Evolutionary conservation across 352 stramenopile species (phyloP).

Genomic region (Globisporangium sylvaticum): DNA sequence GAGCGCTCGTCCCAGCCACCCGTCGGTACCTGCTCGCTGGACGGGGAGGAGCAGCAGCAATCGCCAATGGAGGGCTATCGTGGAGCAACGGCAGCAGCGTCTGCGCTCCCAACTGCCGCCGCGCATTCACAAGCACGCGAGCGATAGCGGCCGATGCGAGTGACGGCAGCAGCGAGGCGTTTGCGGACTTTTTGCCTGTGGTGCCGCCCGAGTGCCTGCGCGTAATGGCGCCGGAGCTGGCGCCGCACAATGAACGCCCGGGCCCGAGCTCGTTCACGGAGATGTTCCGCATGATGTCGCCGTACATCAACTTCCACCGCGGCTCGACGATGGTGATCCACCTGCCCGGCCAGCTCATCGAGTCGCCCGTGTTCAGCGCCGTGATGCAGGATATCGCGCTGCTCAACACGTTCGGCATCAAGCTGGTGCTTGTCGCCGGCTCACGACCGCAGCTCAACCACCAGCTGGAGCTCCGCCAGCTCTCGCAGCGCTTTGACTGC

Average conservation of each 20-base stretch:
- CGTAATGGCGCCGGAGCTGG: slow-evolving; percentile 35
- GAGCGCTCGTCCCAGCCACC: slow-evolving; percentile 6
- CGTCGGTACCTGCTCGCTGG: slow-evolving; percentile 2
- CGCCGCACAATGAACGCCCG: slow-evolving; percentile 20
- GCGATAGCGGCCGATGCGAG: neutral
- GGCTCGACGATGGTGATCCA: slow-evolving; percentile 95
- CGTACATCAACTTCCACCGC: slow-evolving; percentile 97
- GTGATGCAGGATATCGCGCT: slow-evolving; percentile 96
- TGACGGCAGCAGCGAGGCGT: slow-evolving; percentile 9
- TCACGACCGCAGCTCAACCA: slow-evolving; percentile 93
- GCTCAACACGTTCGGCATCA: slow-evolving; percentile 94
- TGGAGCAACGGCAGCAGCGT: neutral
- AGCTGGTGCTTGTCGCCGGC: slow-evolving; percentile 93
- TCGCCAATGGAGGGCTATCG: neutral
- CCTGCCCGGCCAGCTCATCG: slow-evolving; percentile 92
- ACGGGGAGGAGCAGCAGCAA: neutral
- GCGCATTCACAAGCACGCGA: slow-evolving; percentile 5
- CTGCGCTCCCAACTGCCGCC: no score
- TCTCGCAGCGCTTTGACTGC: slow-evolving; percentile 73
- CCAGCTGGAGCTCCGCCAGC: slow-evolving; percentile 74
- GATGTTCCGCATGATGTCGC: slow-evolving; percentile 95
- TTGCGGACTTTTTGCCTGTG: slow-evolving; percentile 64
- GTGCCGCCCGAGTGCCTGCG: slow-evolving; percentile 76
- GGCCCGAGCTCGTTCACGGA: slow-evolving; percentile 72
- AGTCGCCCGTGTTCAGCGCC: slow-evolving; percentile 87